Conservation (phyloP, 2,329 filamentous ascomycete genomes). For the Penicillium sp. region DNA sequence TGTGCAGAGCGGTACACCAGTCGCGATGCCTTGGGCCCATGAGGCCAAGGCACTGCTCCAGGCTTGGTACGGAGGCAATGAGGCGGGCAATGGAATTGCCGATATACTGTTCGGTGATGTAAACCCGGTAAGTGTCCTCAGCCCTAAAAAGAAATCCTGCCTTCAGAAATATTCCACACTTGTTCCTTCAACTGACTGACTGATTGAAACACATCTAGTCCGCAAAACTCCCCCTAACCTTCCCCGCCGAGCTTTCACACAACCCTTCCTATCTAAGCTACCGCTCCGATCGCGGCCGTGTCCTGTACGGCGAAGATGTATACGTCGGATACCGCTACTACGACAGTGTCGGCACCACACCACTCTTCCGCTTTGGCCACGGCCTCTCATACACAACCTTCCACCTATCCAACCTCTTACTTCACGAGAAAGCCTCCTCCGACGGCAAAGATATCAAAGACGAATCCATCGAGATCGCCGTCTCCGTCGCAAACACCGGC, state of each 20-base stretch:
- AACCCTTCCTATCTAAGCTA: constrained; percentile 71
- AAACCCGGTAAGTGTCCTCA: constrained; percentile 54
- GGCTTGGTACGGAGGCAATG: constrained; percentile 75
- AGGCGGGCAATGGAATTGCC: constrained; percentile 71
- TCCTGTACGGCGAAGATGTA: constrained; percentile 57
- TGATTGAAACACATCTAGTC: neutral
- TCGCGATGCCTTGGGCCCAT: constrained; percentile 38
- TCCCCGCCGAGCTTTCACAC: constrained; percentile 61
- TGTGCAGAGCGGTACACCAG: constrained; percentile 69
- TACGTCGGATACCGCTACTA: constrained; percentile 54
- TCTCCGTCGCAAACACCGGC: neutral
- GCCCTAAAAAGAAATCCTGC: neutral
- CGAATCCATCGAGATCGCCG: neutral
- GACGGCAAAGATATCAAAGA: neutral
- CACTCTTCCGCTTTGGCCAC: constrained; percentile 12
- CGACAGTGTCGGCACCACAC: constrained; percentile 3
- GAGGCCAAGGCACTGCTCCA: constrained; percentile 58
- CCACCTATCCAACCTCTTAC: neutral
- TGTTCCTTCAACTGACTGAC: neutral
- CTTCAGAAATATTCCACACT: neutral
- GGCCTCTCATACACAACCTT: constrained; percentile 15
- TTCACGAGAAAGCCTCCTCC: neutral
- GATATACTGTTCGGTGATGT: constrained; percentile 68
- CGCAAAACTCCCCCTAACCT: constrained; percentile 62
- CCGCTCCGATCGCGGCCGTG: constrained; percentile 52